Evolutionary conservation across 169 alveolate species (phyloP).

Genomic region (Plasmodium adleri): DNA sequence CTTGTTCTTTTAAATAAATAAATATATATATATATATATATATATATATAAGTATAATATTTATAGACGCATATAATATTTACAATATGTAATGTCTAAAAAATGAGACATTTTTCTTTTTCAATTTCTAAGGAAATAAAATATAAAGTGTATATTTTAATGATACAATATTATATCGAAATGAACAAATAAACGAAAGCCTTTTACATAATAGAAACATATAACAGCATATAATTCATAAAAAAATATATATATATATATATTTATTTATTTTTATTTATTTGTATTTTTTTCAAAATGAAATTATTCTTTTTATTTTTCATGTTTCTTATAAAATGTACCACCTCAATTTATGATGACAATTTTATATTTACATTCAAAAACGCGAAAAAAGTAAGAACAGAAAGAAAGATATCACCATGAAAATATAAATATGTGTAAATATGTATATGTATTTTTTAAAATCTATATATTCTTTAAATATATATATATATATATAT

Average conservation of each 20-base stretch:
- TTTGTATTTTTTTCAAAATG: slow-evolving; percentile 6
- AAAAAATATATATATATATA: background rate
- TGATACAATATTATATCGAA: no score
- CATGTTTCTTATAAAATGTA: background rate
- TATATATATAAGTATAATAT: no score
- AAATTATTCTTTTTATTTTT: slow-evolving; percentile 11
- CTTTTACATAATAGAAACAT: no score
- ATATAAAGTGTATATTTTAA: no score
- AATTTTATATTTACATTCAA: slow-evolving; percentile 33
- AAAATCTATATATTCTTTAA: background rate
- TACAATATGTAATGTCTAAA: no score
- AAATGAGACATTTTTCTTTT: no score
- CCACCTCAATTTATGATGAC: slow-evolving; percentile 30
- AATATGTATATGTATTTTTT: background rate
- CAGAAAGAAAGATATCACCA: background rate
- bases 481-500: background rate
- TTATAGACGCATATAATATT: no score
- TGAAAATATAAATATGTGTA: background rate
- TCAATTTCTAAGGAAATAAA: no score
- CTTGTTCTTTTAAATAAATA: no score
- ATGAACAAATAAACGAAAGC: no score
- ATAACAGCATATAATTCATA: background rate
- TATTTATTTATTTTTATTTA: background rate
- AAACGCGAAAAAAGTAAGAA: slow-evolving; percentile 38
- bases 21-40: no score